phyloP scores from a whole-genome alignment of 345 rosid genomes.

The Raphanus raphanistrum region DNA sequence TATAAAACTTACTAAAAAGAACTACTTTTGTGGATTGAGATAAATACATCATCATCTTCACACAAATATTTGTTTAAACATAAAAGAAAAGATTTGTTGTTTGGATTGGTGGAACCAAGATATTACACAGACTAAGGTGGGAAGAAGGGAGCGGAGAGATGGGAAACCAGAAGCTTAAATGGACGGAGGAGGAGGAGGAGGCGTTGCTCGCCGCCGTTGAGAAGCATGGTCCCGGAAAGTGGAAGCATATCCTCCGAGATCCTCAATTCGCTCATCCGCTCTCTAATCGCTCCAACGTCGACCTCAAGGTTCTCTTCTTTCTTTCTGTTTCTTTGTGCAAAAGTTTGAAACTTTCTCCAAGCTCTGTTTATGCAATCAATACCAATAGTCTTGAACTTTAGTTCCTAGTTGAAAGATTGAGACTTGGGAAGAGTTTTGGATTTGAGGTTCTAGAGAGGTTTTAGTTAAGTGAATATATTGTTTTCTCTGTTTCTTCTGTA shows the following conservation, averaged over 20 bases:
- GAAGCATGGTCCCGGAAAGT: slow-evolving; percentile 83
- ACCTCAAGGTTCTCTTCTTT: slow-evolving; percentile 63
- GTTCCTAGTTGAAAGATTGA: background rate
- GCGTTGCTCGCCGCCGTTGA: slow-evolving; percentile 69
- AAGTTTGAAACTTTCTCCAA: background rate
- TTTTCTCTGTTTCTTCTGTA: slow-evolving; percentile 1
- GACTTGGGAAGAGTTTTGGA: background rate
- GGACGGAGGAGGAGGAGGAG: slow-evolving; percentile 80
- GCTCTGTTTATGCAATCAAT: background rate
- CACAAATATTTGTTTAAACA: background rate
- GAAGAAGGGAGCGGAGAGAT: slow-evolving; percentile 32
- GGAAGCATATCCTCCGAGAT: slow-evolving; percentile 82
- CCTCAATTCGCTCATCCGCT: slow-evolving; percentile 64
- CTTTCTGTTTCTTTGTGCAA: background rate
- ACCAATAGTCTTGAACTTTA: background rate
- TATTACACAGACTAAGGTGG: no score
- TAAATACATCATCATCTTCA: background rate
- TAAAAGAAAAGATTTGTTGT: background rate
- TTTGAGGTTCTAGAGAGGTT: background rate
- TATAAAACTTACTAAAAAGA: background rate
- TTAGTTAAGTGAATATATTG: background rate
- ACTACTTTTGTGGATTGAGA: background rate
- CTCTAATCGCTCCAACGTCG: slow-evolving; percentile 74
- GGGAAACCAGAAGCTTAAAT: slow-evolving; percentile 88
- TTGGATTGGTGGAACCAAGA: slow-evolving; percentile 7